Percentiles rank a stretch among this genome's conserved stretches.
Conservation (phyloP, 495 filamentous ascomycete species). For the Neurospora sp. region DNA sequence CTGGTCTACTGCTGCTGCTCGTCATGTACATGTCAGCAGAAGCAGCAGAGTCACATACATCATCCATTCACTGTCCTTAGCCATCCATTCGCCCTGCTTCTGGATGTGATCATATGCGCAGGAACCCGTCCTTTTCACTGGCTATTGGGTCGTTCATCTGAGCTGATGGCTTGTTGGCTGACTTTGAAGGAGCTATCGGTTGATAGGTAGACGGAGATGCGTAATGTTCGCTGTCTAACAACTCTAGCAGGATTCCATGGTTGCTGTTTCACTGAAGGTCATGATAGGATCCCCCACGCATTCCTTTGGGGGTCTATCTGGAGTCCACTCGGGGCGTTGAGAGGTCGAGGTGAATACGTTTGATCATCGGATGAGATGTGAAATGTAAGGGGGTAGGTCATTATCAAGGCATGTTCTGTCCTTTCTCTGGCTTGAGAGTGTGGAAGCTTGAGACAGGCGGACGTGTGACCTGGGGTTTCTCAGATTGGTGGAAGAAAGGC, state of each 20-base stretch:
- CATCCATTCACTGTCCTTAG: not conserved
- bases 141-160: not conserved
- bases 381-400: not conserved
- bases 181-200: not conserved
- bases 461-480: not conserved
- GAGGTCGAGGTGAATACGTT: not conserved
- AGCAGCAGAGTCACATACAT: slow-evolving; percentile 6
- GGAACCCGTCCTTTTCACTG: slow-evolving; percentile 23
- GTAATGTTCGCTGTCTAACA: not conserved
- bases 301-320: not conserved
- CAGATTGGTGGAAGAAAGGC: not conserved
- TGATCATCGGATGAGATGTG: not conserved
- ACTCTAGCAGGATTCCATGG: not conserved
- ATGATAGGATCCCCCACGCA: not conserved
- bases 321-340: not conserved
- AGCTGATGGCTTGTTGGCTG: not conserved
- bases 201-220: not conserved
- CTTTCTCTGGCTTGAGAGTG: not conserved
- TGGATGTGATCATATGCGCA: slow-evolving; percentile 16
- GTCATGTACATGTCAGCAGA: not conserved
- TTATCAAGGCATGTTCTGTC: not conserved
- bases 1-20: not conserved
- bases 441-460: not conserved
- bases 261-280: not conserved
- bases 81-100: not conserved